phyloP scores from a whole-genome alignment of 306 rosid genomes.

The Mimosa pudica region DNA sequence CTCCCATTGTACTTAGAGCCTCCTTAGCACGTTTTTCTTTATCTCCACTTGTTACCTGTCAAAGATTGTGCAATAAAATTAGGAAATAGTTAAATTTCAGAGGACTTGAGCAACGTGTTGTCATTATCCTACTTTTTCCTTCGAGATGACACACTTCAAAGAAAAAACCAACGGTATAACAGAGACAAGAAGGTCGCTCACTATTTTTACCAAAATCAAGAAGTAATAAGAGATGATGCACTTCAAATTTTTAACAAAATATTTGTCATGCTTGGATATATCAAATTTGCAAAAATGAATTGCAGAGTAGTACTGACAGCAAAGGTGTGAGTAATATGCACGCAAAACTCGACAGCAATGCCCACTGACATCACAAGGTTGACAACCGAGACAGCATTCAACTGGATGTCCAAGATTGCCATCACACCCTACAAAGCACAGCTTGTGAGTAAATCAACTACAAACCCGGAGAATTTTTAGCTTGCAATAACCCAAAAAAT shows the following conservation, averaged over 20 bases:
- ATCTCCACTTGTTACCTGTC: conserved; percentile 84
- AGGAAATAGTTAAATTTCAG: background rate
- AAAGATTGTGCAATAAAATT: conserved; percentile 6
- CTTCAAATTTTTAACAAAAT: conserved; percentile 6
- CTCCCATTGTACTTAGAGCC: conserved; percentile 97
- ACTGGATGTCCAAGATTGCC: conserved; percentile 92
- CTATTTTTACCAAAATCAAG: conserved; percentile 21
- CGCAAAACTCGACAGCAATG: conserved; percentile 97
- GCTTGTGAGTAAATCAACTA: conserved; percentile 35
- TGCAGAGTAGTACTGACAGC: conserved; percentile 62
- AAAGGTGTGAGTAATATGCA: conserved; percentile 91
- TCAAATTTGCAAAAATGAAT: conserved; percentile 25
- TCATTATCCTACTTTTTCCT: conserved; percentile 5
- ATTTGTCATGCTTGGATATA: background rate
- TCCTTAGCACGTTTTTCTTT: conserved; percentile 78
- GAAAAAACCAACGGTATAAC: background rate
- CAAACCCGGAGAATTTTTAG: conserved; percentile 25
- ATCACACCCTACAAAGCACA: conserved; percentile 79
- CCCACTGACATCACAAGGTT: conserved; percentile 98
- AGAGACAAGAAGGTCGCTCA: conserved; percentile 5
- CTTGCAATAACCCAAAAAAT: conserved; percentile 22
- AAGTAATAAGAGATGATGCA: conserved; percentile 2
- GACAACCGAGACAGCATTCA: conserved; percentile 95
- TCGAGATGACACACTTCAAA: background rate
- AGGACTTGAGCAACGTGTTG: background rate